These are phyloP conservation scores for Tolypocladium album DNA, from an alignment of 2,329 filamentous ascomycete species.

Conservation along the genomic window DNA sequence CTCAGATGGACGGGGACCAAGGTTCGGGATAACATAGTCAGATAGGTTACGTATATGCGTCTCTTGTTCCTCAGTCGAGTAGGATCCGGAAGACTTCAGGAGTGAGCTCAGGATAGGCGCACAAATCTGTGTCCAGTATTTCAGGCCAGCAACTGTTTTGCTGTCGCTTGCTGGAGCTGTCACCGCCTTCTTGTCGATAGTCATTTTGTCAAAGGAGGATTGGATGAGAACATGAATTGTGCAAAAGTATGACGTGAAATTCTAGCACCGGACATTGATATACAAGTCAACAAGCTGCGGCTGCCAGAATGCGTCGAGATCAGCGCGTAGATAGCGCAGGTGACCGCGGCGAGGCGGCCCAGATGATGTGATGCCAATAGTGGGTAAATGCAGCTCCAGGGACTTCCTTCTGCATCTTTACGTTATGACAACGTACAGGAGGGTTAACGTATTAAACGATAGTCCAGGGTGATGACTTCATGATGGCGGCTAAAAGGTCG, in stretches of 20 bases:
- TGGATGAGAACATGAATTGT: neutral
- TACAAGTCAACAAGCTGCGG: too few species aligned
- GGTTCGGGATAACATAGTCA: constrained; percentile 3
- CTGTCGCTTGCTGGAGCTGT: neutral
- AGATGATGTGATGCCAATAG: neutral
- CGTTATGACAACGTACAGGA: neutral
- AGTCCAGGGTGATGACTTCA: neutral
- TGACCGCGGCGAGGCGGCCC: neutral
- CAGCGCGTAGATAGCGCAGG: neutral
- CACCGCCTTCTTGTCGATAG: neutral
- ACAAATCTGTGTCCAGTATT: constrained; percentile 3
- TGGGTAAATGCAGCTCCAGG: neutral
- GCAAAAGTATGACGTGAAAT: neutral
- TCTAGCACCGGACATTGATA: neutral
- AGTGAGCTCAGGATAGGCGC: constrained; percentile 3
- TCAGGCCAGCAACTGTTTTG: neutral
- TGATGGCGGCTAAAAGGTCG: neutral
- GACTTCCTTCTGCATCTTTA: neutral
- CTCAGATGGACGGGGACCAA: constrained; percentile 5
- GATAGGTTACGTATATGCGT: constrained; percentile 1
- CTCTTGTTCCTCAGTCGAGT: constrained; percentile 2
- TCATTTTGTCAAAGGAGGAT: neutral
- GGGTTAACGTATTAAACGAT: neutral
- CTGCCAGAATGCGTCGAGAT: too few species aligned
- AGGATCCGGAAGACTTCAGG: constrained; percentile 2